Base-by-base conservation (phyloP, 176 grass and related monocot species). In the Aegilops speltoides region DNA sequence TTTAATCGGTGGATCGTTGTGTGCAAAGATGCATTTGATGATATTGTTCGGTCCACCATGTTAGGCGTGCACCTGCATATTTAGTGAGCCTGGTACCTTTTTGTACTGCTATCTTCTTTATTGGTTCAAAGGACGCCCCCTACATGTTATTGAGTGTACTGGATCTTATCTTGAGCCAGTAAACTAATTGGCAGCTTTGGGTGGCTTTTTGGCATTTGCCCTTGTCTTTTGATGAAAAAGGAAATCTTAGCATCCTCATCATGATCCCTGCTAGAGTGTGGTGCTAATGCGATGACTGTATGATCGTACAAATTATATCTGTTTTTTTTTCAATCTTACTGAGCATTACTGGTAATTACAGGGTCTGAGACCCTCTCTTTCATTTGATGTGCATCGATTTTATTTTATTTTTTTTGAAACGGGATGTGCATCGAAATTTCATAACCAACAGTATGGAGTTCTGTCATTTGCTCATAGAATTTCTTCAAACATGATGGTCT, bases 1-100 rank as follows among this genome's bases (percentile, higher is more conserved):
- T 78, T 86, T 69, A 82, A 70, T 90, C 41, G 4, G 36, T 28
- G 10, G 15, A 62, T 37, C 62, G 81, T 70, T 77, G 36, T 82
- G 64, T 22, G 74, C 15, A 63, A 61, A 77, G 70, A 82, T 77
- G 70, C 70, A 68, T 69, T 85, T 61, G 34, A 61, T 50, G 88
- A 77, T 54, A 54, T 54, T 19, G 50, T 85, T 68, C 66, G 76
- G 34, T 68, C 43, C 69, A 80, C 77, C 82, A 36, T 82, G 61
- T 61, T 76, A 80, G 19, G 54, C 25, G 56, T 82, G 60, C 26
- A 36, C 45, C 70, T 76, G 11, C 20, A 54, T 59, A 68, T 11
- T 25, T 61, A 23, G 33, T 5, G 17, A 74, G 23, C 43, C 6
- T n/a, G 29, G 57, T 28, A 19, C 70, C 75, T 66, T 72, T 64